phyloP scores from a whole-genome alignment of 805 yeast genomes.

The Suhomyces emberorum region DNA sequence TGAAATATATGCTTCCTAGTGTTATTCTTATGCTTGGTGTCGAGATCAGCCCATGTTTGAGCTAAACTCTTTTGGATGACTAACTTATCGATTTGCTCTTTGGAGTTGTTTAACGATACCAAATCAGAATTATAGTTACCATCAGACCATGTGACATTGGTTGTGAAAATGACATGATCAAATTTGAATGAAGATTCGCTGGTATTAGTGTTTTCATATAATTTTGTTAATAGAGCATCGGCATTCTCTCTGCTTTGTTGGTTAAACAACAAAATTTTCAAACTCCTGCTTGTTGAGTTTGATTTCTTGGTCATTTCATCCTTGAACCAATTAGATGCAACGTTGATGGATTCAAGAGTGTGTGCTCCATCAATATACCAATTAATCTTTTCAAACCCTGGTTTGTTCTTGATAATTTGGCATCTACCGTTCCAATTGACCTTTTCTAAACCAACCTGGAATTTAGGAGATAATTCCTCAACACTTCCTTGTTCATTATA shows the following conservation, averaged over 20 bases:
- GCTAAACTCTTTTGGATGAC: conserved; percentile 77
- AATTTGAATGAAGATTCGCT: conserved; percentile 41
- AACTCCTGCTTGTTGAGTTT: conserved; percentile 24
- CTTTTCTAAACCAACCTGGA: conserved; percentile 55
- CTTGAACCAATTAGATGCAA: conserved; percentile 79
- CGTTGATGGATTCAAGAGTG: conserved; percentile 80
- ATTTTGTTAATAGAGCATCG: conserved; percentile 51
- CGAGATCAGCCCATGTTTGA: conserved; percentile 60
- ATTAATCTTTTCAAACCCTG: conserved; percentile 41
- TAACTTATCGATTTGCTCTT: conserved; percentile 73
- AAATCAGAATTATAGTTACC: conserved; percentile 80
- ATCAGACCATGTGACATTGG: conserved; percentile 87
- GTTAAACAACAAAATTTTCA: conserved; percentile 69
- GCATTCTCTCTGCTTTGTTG: conserved; percentile 91
- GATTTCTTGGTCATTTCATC: conserved; percentile 10
- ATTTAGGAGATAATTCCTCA: conserved; percentile 44
- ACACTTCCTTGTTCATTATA: conserved; percentile 16
- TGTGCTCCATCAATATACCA: conserved; percentile 98
- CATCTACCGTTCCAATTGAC: conserved; percentile 97
- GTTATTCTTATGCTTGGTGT: conserved; percentile 22
- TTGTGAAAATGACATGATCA: conserved; percentile 79
- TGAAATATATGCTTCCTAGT: conserved; percentile 53
- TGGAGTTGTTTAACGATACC: conserved; percentile 79
- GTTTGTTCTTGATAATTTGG: conserved; percentile 56
- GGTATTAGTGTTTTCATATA: conserved; percentile 40